Evolutionary conservation across 495 filamentous ascomycete species (phyloP).

Genomic region (Penicillium cinerascens): DNA sequence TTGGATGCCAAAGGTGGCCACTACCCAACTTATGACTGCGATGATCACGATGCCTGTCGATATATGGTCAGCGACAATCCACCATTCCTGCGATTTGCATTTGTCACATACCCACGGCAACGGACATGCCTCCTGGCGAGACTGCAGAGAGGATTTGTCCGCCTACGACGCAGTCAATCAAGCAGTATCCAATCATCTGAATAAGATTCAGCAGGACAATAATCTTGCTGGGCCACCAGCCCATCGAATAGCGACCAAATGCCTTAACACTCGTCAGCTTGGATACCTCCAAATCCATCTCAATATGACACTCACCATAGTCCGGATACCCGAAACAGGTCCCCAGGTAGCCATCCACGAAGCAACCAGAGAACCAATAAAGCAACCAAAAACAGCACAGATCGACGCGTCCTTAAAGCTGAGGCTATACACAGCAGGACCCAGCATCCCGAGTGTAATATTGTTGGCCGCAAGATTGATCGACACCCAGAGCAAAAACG

Average conservation of each 20-base stretch:
- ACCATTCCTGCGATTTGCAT: neutral
- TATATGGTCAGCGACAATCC: conserved; percentile 1
- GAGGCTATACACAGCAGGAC: conserved; percentile 63
- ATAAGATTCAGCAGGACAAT: conserved; percentile 69
- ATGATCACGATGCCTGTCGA: conserved; percentile 63
- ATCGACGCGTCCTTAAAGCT: conserved; percentile 64
- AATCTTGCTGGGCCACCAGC: conserved; percentile 76
- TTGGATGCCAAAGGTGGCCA: conserved; percentile 71
- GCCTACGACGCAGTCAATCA: conserved; percentile 68
- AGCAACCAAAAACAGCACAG: conserved; percentile 60
- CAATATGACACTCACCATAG: conserved; percentile 47
- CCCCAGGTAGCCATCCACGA: conserved; percentile 74
- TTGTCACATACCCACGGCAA: conserved; percentile 55
- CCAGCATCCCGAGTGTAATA: conserved; percentile 70
- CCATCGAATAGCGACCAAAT: conserved; percentile 70
- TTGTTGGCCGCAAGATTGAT: conserved; percentile 77
- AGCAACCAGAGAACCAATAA: conserved; percentile 56
- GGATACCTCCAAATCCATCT: neutral
- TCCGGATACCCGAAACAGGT: conserved; percentile 65
- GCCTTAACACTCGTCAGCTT: conserved; percentile 39
- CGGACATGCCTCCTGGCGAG: conserved; percentile 55
- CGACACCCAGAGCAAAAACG: conserved; percentile 67
- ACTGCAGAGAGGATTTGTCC: conserved; percentile 76
- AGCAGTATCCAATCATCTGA: conserved; percentile 65
- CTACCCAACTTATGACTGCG: conserved; percentile 60